Evolutionary conservation across 805 yeast species (phyloP), one percentile per base, ranked within the genome.

Genomic region (Wickerhamiella sergipiensis): DNA sequence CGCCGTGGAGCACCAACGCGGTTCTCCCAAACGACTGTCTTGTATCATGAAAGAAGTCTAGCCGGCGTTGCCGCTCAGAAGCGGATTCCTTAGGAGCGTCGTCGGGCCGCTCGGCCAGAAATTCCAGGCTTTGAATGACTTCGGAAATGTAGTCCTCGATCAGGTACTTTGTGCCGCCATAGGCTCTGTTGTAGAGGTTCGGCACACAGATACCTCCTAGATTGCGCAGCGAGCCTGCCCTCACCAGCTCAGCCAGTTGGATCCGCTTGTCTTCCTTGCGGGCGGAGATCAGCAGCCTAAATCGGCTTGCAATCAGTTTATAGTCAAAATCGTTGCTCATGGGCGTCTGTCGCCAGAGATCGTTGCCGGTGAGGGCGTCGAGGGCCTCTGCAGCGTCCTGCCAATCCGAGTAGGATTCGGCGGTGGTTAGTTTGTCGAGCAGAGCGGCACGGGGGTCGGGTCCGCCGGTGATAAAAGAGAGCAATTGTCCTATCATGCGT

Each of bases 1-100:
- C 97, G 26, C 98, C 98, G 66, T 92, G 97, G 23, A 92, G 70
- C 39, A 90, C 78, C 51, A 92, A 71, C 0, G 97, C 97, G 0
- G 97, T 87, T 46, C 86, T 78, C 0, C 98, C 98, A 64, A 84
- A 78, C 0, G 95, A 81, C 63, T 87, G 88, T 59, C 85, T 77
- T 17, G 85, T 86, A 67, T 82, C 96, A 63, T 80, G 92, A 68
- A 83, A 88, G 65, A 85, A 86, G 66, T 77, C 88, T 55, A 77
- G 72, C 59, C 68, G 46, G 52, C 66, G 48, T 57, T 64, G 59
- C 33, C 45, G 60, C 57, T 49, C 68, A 55, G 39, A 55, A 59
- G 55, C 64, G 60, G 21, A 64, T 61, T 22, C 19, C 6, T 23
- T 21, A 21, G 51, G 50, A 62, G 47, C 57, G 58, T 22, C 22